phyloP scores from a whole-genome alignment of 108 stramenopile species.

The Nitzschia sp. region DNA sequence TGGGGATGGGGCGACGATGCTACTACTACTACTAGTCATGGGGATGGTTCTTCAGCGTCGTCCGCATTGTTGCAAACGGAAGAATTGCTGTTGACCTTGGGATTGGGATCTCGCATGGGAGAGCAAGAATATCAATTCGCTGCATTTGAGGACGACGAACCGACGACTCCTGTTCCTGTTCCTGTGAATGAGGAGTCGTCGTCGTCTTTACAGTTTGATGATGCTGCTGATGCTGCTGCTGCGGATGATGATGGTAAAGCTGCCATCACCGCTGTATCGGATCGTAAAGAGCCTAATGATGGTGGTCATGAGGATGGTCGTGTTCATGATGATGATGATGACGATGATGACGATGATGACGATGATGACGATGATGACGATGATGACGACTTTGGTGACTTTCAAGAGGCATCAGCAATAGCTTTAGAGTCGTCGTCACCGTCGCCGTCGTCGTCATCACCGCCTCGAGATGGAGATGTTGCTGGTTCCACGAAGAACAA shows the following conservation, averaged over 20 bases:
- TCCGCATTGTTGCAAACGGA: no score
- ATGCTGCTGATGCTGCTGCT: not conserved
- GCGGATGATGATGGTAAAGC: not conserved
- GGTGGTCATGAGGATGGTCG: no score
- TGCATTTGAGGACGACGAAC: no score
- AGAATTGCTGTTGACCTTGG: not conserved
- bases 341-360: not conserved
- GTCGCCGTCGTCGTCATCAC: no score
- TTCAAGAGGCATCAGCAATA: slow-evolving; percentile 25
- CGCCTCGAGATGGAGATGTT: no score
- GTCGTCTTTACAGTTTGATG: no score
- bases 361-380: slow-evolving; percentile 4
- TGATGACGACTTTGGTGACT: slow-evolving; percentile 27
- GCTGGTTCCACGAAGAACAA: not conserved
- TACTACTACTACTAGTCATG: not conserved
- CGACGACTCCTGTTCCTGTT: no score
- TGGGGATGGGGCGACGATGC: not conserved
- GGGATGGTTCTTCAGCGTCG: not conserved
- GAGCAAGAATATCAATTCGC: slow-evolving; percentile 42
- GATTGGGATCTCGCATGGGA: slow-evolving; percentile 15
- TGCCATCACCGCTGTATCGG: no score
- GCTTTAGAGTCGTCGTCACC: no score
- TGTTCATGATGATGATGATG: not conserved
- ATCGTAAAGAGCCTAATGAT: no score
- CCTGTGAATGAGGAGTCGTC: no score